Percentiles rank a stretch among this genome's conserved stretches.
Conservation (phyloP, 140 eudicot species). For the Oenanthe javanica region DNA sequence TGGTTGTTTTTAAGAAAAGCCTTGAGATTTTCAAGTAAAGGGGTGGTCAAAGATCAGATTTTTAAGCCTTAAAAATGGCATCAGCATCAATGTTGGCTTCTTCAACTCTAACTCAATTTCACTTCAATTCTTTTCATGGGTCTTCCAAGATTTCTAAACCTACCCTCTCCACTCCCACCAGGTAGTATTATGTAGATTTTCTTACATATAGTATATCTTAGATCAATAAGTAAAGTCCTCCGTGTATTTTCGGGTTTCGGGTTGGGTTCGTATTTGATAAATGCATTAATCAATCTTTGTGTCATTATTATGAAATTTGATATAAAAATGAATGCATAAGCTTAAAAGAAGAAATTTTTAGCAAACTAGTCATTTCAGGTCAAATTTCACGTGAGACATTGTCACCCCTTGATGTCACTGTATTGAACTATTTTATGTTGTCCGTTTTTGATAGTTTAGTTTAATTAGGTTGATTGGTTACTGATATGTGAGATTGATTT, state of each 20-base stretch:
- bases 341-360: neutral
- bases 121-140: conserved; percentile 36
- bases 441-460: too few relatives aligned
- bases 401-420: too few relatives aligned
- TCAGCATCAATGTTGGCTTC: conserved; percentile 45
- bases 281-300: conserved; percentile 8
- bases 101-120: conserved; percentile 51
- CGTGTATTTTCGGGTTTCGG: conserved; percentile 26
- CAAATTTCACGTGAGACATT: too few relatives aligned
- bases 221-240: too few relatives aligned
- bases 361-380: neutral
- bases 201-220: too few relatives aligned
- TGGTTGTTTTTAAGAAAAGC: neutral
- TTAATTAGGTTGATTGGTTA: neutral
- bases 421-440: too few relatives aligned
- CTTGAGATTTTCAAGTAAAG: neutral
- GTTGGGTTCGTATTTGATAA: neutral
- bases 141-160: conserved; percentile 29
- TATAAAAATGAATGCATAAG: too few relatives aligned
- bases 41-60: neutral
- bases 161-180: conserved; percentile 28
- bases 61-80: conserved; percentile 24
- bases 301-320: neutral
- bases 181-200: conserved; percentile 5
- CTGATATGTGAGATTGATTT: too few relatives aligned